phyloP scores from a whole-genome alignment of 2,329 filamentous ascomycete genomes.

The Ceratocystis papillata region DNA sequence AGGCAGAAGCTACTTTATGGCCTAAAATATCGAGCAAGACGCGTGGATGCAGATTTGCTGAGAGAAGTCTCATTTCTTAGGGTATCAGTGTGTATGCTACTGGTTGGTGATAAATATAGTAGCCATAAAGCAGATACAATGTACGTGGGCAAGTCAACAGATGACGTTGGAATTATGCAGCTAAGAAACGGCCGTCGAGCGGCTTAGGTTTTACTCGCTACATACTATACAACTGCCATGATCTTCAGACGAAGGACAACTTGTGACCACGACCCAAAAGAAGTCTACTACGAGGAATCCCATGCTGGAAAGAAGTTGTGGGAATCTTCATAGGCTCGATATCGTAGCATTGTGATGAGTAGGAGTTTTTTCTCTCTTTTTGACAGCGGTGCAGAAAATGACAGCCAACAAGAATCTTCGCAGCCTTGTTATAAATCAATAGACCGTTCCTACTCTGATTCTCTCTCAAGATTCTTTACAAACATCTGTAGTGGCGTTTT shows the following conservation, averaged over 20 bases:
- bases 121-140: not conserved
- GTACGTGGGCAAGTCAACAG: too few species aligned
- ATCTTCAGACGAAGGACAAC: not conserved
- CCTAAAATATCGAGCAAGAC: not conserved
- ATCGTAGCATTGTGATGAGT: not conserved
- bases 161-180: too few species aligned
- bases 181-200: too few species aligned
- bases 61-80: not conserved
- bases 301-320: not conserved
- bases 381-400: not conserved
- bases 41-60: constrained; percentile 5
- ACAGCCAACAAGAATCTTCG: constrained; percentile 1
- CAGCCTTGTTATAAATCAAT: not conserved
- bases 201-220: too few species aligned
- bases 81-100: not conserved
- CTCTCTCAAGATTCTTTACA: not conserved
- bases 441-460: not conserved
- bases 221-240: not conserved
- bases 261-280: not conserved
- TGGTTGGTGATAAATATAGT: too few species aligned
- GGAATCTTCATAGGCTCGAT: not conserved
- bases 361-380: not conserved
- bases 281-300: not conserved
- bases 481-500: not conserved
- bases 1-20: not conserved